Conservation (phyloP, 78 protist species). For the Mastigamoeba balamuthi region DNA sequence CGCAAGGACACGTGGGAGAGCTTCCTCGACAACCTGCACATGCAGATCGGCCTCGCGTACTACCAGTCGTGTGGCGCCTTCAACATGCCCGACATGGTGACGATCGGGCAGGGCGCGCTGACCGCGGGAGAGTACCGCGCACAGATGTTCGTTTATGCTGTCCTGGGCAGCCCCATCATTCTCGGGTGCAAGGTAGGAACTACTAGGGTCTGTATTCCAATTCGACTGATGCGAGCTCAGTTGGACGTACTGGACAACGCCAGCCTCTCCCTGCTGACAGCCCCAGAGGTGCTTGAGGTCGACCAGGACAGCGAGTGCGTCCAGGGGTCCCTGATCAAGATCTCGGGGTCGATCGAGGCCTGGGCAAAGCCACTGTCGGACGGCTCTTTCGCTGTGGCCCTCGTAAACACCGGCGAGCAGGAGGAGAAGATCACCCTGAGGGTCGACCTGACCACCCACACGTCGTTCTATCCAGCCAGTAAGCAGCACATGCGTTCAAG, state of each 20-base stretch:
- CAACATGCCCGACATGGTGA: not conserved
- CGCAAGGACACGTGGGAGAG: not conserved
- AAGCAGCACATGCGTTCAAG: not conserved
- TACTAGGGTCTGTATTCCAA: too few relatives aligned
- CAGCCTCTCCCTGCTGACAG: not conserved
- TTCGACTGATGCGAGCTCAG: too few relatives aligned
- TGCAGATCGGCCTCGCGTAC: not conserved
- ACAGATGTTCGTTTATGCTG: not conserved
- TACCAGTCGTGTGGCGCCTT: not conserved
- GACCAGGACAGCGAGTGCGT: not conserved
- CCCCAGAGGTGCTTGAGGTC: not conserved
- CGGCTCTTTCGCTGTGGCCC: not conserved
- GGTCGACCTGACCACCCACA: not conserved
- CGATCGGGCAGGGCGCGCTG: not conserved
- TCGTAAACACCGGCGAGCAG: not conserved
- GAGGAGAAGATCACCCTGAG: not conserved
- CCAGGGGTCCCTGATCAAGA: not conserved
- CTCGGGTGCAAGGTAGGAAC: not conserved
- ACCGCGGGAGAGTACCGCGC: not conserved
- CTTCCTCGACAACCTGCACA: not conserved
- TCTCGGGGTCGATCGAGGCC: not conserved
- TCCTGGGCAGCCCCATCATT: not conserved
- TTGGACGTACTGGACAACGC: not conserved
- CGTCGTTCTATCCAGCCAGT: not conserved
- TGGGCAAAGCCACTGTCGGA: not conserved